Conservation (phyloP, 331 rosid species). For the Stylosanthes scabra region DNA sequence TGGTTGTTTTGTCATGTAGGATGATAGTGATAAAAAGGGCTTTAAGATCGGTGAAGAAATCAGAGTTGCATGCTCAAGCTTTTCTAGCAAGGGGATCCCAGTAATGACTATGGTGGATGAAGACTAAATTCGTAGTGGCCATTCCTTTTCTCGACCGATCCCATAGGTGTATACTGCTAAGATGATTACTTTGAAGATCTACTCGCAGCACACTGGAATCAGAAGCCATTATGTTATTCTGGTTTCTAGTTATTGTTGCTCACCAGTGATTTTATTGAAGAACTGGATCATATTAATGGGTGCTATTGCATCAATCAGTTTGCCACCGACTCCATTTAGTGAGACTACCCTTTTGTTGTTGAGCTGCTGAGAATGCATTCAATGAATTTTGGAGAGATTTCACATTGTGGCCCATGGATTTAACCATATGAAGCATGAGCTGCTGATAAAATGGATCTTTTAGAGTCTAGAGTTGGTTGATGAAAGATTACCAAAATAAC, state of each 20-base stretch:
- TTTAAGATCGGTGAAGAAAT: constrained; percentile 67
- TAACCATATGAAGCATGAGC: constrained; percentile 4
- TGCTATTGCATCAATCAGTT: constrained; percentile 1
- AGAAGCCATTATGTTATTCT: background rate
- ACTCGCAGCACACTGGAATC: constrained; percentile 21
- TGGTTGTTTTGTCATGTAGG: constrained; percentile 55
- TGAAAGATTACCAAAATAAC: constrained; percentile 22
- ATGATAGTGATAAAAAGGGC: constrained; percentile 40
- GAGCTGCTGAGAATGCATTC: constrained; percentile 7
- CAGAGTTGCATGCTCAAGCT: constrained; percentile 73
- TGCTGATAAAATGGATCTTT: constrained; percentile 20
- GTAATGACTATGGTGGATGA: constrained; percentile 65
- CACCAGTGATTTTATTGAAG: constrained; percentile 20
- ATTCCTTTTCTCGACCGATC: constrained; percentile 19
- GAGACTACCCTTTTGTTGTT: constrained; percentile 7
- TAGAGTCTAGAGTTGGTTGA: constrained; percentile 1
- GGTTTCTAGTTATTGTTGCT: constrained; percentile 13
- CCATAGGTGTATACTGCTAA: background rate
- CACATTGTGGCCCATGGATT: constrained; percentile 12
- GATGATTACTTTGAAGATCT: constrained; percentile 29
- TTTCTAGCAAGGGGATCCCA: constrained; percentile 78
- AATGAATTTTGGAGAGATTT: constrained; percentile 5
- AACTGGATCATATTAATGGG: background rate
- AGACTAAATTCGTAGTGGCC: constrained; percentile 38
- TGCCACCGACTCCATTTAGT: background rate